Conservation (phyloP, 2,329 filamentous ascomycete genomes). For the Microsporum canis region DNA sequence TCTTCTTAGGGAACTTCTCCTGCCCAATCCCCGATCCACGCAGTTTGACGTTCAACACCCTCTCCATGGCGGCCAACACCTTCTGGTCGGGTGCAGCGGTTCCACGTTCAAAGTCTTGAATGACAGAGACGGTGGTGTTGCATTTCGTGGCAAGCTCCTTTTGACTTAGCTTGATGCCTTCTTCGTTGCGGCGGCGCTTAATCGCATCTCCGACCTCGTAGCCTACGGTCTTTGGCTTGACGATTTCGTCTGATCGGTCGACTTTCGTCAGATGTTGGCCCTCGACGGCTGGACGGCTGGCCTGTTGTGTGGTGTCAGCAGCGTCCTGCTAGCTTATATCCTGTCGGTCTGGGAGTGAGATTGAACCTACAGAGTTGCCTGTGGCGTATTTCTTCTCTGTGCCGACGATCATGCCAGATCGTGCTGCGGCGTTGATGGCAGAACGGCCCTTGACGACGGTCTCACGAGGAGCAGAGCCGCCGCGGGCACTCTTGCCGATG, state of each 20-base stretch:
- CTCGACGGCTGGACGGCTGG: conserved; percentile 45
- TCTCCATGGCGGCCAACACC: conserved; percentile 65
- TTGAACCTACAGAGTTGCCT: conserved; percentile 61
- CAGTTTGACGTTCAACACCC: conserved; percentile 76
- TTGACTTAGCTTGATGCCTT: conserved; percentile 93
- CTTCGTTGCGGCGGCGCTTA: conserved; percentile 62
- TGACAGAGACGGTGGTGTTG: conserved; percentile 69
- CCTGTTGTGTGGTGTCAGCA: background rate
- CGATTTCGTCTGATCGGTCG: conserved; percentile 91
- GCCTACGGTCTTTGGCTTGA: conserved; percentile 90
- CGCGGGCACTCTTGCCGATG: conserved; percentile 77
- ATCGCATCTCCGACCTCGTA: conserved; percentile 72
- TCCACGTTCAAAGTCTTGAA: conserved; percentile 79
- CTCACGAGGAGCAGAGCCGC: conserved; percentile 58
- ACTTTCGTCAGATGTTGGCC: conserved; percentile 96
- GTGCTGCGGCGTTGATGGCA: conserved; percentile 79
- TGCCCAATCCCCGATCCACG: conserved; percentile 74
- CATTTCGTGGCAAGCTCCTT: conserved; percentile 76
- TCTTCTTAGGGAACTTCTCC: conserved; percentile 69
- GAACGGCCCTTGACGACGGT: conserved; percentile 77
- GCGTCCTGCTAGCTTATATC: background rate
- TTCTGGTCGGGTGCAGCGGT: conserved; percentile 72
- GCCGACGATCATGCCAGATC: conserved; percentile 60
- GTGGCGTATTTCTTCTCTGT: conserved; percentile 87
- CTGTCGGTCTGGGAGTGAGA: background rate